Percentiles rank a stretch among this genome's conserved stretches.
phyloP scores from a whole-genome alignment of 2,329 filamentous ascomycete species.

The Paraconiothyrium brasiliense region DNA sequence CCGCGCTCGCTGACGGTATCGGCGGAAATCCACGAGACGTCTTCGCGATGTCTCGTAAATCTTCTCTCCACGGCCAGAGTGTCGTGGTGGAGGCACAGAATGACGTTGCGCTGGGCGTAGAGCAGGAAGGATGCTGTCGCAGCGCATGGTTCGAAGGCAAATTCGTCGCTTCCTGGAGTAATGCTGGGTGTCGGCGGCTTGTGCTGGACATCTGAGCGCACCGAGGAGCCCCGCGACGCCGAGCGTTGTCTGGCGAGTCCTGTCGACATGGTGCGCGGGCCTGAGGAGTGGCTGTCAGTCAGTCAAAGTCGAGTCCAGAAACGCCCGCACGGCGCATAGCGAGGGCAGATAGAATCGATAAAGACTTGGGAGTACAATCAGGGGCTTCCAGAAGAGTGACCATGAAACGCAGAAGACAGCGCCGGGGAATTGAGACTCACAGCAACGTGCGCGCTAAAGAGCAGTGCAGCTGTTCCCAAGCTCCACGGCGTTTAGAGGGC shows the following conservation, averaged over 20 bases:
- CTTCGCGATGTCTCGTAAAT: slow-evolving; percentile 84
- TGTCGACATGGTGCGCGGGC: slow-evolving; percentile 54
- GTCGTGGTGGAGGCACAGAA: slow-evolving; percentile 92
- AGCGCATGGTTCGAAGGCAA: slow-evolving; percentile 82
- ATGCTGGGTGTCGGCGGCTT: slow-evolving; percentile 55
- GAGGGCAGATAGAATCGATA: slow-evolving; percentile 38
- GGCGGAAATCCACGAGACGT: slow-evolving; percentile 83
- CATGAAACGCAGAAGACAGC: slow-evolving; percentile 35
- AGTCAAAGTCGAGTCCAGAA: slow-evolving; percentile 36
- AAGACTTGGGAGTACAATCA: slow-evolving; percentile 40
- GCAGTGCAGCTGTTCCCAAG: slow-evolving; percentile 43
- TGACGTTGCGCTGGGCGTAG: slow-evolving; percentile 81
- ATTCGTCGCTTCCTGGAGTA: slow-evolving; percentile 57
- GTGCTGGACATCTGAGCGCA: slow-evolving; percentile 44
- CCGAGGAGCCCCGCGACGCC: slow-evolving; percentile 50
- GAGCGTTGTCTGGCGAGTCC: slow-evolving; percentile 54
- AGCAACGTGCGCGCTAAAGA: slow-evolving; percentile 49
- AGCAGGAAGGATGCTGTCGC: slow-evolving; percentile 91
- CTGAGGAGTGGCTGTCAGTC: slow-evolving; percentile 39
- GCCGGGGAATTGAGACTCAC: slow-evolving; percentile 49
- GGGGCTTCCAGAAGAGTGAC: slow-evolving; percentile 37
- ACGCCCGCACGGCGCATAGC: slow-evolving; percentile 37
- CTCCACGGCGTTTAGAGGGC: slow-evolving; percentile 49
- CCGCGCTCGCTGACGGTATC: slow-evolving; percentile 92
- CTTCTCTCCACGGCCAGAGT: slow-evolving; percentile 87